Percentiles rank a stretch among this genome's conserved stretches.
phyloP scores from a whole-genome alignment of 768 basidiomycete species.

The Trametes sanguinea region DNA sequence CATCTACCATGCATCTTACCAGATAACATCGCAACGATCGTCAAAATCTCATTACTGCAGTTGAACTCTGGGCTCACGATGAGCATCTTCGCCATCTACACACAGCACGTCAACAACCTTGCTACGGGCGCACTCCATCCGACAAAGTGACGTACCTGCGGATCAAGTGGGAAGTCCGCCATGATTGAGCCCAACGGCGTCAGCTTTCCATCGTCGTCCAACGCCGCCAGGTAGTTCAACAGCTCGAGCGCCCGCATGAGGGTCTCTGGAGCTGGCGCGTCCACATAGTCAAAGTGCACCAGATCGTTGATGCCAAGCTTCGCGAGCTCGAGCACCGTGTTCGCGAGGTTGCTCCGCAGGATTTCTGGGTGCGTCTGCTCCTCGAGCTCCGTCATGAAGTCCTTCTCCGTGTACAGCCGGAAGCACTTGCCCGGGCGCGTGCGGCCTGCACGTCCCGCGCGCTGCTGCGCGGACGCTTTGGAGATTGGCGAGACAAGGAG shows the following conservation, averaged over 20 bases:
- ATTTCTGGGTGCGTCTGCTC: constrained; percentile 99
- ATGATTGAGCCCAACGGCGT: constrained; percentile 86
- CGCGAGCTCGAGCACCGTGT: constrained; percentile 89
- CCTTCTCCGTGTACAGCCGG: constrained; percentile 93
- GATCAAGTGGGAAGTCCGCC: constrained; percentile 99
- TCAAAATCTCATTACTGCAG: constrained; percentile 94
- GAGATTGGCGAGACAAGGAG: constrained; percentile 93
- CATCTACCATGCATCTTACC: too few relatives aligned
- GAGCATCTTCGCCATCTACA: constrained; percentile 87
- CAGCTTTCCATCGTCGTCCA: constrained; percentile 92
- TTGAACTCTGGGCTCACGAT: constrained; percentile 93
- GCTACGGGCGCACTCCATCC: too few relatives aligned
- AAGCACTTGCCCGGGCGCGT: constrained; percentile 98
- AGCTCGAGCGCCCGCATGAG: constrained; percentile 96
- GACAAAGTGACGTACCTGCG: constrained; percentile 58
- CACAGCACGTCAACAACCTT: background rate
- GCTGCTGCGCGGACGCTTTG: constrained; percentile 94
- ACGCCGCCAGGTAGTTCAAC: constrained; percentile 86
- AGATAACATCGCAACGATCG: constrained; percentile 95
- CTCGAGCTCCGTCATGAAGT: constrained; percentile 93
- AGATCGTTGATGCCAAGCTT: constrained; percentile 84
- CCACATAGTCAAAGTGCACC: constrained; percentile 34
- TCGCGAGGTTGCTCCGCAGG: constrained; percentile 88
- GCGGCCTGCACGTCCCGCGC: constrained; percentile 94
- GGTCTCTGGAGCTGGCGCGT: constrained; percentile 53